A percentile compares a stretch with the other conserved stretches of the same genome.
Conservation (phyloP, 225 moss, liverwort and hornwort species). For the Asterella californica region DNA sequence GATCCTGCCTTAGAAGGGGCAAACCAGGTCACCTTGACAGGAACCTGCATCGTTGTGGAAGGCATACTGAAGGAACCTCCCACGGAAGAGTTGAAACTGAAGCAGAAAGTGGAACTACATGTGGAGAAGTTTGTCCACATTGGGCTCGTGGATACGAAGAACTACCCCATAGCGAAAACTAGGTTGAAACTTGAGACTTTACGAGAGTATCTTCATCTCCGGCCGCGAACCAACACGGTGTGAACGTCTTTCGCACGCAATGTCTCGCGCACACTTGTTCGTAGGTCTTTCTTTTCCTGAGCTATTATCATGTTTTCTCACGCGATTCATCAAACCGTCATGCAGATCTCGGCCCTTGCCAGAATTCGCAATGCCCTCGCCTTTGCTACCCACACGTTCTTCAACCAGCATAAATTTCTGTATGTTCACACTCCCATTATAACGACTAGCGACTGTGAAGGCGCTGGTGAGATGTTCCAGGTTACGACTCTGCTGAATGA, state of each 20-base stretch:
- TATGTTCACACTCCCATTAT: slow-evolving; percentile 94
- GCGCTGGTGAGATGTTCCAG: slow-evolving; percentile 98
- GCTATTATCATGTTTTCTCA: background rate
- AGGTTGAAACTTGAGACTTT: slow-evolving; percentile 72
- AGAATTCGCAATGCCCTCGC: slow-evolving; percentile 80
- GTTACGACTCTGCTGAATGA: slow-evolving; percentile 83
- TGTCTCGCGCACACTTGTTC: background rate
- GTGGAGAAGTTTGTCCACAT: slow-evolving; percentile 72
- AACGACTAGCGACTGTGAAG: slow-evolving; percentile 94
- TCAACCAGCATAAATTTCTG: slow-evolving; percentile 74
- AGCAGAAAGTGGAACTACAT: slow-evolving; percentile 81
- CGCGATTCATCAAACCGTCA: background rate
- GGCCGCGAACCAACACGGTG: slow-evolving; percentile 83
- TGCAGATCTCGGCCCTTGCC: slow-evolving; percentile 79
- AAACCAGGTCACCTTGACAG: slow-evolving; percentile 56
- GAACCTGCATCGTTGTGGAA: slow-evolving; percentile 68
- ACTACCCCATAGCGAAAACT: slow-evolving; percentile 77
- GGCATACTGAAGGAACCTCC: slow-evolving; percentile 79
- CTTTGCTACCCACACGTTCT: slow-evolving; percentile 78
- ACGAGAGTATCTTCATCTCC: slow-evolving; percentile 75
- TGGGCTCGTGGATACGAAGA: slow-evolving; percentile 56
- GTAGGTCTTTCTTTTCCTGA: background rate
- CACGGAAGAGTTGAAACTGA: slow-evolving; percentile 55
- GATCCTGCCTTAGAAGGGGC: slow-evolving; percentile 54
- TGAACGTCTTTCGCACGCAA: background rate